Conservation (phyloP, 805 yeast species). For the Vanderwaltozyma yarrowii region DNA sequence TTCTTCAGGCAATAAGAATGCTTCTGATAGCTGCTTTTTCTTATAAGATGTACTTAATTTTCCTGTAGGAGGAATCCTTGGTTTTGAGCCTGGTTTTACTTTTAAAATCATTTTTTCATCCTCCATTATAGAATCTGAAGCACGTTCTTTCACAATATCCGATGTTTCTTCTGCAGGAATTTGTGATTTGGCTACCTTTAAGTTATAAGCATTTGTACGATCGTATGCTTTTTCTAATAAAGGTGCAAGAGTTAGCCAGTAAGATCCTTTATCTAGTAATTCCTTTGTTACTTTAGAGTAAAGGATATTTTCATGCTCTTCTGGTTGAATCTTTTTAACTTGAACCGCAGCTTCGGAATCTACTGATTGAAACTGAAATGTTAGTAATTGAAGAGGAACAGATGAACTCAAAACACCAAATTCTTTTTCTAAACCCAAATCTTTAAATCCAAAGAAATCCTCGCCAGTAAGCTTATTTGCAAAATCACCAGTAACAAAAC, state of each 20-base stretch:
- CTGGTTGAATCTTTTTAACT: slow-evolving; percentile 45
- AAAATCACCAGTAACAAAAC: slow-evolving; percentile 89
- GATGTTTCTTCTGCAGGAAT: slow-evolving; percentile 24
- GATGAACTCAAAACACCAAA: slow-evolving; percentile 74
- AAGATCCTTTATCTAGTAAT: slow-evolving; percentile 37
- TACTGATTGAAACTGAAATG: slow-evolving; percentile 48
- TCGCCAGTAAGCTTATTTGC: slow-evolving; percentile 83
- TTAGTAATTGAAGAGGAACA: slow-evolving; percentile 76
- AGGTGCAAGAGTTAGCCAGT: slow-evolving; percentile 46
- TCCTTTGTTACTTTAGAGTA: slow-evolving; percentile 44
- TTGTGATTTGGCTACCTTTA: slow-evolving; percentile 27
- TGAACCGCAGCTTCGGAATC: slow-evolving; percentile 48
- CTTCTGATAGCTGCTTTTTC: slow-evolving; percentile 45
- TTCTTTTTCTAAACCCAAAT: slow-evolving; percentile 87
- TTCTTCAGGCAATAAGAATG: slow-evolving; percentile 44
- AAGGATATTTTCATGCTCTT: slow-evolving; percentile 50
- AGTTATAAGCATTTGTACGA: slow-evolving; percentile 33
- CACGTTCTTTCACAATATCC: not conserved
- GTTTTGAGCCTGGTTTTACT: slow-evolving; percentile 53
- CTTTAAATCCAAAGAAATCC: slow-evolving; percentile 95
- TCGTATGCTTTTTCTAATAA: slow-evolving; percentile 37
- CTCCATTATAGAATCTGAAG: slow-evolving; percentile 51
- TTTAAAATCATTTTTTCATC: slow-evolving; percentile 81
- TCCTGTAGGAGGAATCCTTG: slow-evolving; percentile 87
- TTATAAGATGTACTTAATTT: slow-evolving; percentile 65